Conservation (phyloP, 2,329 filamentous ascomycete genomes). For the Botrytis pseudocinerea region DNA sequence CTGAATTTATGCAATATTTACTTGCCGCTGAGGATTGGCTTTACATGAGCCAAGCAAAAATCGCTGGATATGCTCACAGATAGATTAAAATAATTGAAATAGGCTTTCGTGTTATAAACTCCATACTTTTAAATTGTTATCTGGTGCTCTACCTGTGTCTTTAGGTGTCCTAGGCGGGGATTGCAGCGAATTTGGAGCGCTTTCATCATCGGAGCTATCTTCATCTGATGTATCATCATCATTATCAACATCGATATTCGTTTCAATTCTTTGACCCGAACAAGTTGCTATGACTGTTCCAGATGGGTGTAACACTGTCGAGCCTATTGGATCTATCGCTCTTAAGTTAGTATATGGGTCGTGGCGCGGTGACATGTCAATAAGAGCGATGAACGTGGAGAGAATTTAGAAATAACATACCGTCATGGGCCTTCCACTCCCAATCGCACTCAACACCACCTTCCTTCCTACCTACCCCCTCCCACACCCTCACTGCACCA, state of each 20-base stretch:
- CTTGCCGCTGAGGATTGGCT: not conserved
- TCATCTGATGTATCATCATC: slow-evolving; percentile 25
- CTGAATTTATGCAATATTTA: not conserved
- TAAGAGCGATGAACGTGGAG: not conserved
- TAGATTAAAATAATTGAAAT: not conserved
- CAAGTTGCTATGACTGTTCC: slow-evolving; percentile 41
- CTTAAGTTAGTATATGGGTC: slow-evolving; percentile 5
- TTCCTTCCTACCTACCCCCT: slow-evolving; percentile 55
- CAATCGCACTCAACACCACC: slow-evolving; percentile 35
- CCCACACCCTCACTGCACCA: slow-evolving; percentile 59
- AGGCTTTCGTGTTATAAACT: slow-evolving; percentile 39
- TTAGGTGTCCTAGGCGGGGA: slow-evolving; percentile 4
- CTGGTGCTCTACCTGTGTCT: slow-evolving; percentile 30
- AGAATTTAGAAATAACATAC: slow-evolving; percentile 26
- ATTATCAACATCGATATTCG: slow-evolving; percentile 17
- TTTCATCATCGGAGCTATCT: slow-evolving; percentile 18
- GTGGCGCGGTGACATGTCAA: not conserved
- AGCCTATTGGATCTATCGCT: slow-evolving; percentile 36
- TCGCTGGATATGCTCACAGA: not conserved
- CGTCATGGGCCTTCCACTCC: slow-evolving; percentile 42
- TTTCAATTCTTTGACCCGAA: slow-evolving; percentile 38
- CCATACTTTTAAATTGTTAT: slow-evolving; percentile 52
- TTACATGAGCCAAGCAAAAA: not conserved
- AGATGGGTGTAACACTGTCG: slow-evolving; percentile 39
- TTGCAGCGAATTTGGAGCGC: not conserved